Percentiles rank a stretch among this genome's conserved stretches.
Evolutionary conservation across 192 early-diverging fungal genomes (phyloP).

Genomic region (Thamnidium elegans): DNA sequence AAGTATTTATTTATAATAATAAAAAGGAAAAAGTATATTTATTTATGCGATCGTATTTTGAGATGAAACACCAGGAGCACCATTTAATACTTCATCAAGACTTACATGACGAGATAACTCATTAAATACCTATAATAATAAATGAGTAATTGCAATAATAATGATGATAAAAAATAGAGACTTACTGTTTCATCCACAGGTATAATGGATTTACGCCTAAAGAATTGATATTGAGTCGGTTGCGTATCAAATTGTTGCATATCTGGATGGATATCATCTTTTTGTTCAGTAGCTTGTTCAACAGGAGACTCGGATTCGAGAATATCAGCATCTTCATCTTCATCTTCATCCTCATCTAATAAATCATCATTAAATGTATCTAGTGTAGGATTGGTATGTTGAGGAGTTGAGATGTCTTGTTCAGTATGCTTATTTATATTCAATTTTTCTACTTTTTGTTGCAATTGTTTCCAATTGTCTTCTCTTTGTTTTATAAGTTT

Average conservation of each 20-base stretch:
- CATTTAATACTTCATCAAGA: conserved; percentile 50
- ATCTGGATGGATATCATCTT: conserved; percentile 27
- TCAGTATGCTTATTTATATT: neutral
- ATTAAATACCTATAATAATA: conserved; percentile 48
- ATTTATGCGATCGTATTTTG: neutral
- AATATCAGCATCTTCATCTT: conserved; percentile 4
- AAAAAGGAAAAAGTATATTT: neutral
- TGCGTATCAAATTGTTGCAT: conserved; percentile 48
- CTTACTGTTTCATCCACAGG: conserved; percentile 63
- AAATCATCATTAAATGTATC: too few species aligned
- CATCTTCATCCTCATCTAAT: neutral
- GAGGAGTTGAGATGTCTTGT: too few species aligned
- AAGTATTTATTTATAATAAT: conserved; percentile 2
- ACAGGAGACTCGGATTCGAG: neutral
- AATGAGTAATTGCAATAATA: conserved; percentile 38
- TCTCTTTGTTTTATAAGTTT: conserved; percentile 80
- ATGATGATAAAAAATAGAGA: neutral
- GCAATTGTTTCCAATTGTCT: conserved; percentile 77
- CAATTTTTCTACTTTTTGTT: conserved; percentile 39
- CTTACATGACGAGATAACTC: conserved; percentile 55
- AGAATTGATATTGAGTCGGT: conserved; percentile 43
- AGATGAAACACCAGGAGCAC: conserved; percentile 20
- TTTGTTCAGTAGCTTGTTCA: conserved; percentile 16
- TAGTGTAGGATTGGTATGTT: too few species aligned
- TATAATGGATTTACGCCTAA: conserved; percentile 62